Conservation (phyloP, 768 basidiomycete genomes). For the Sistotremastrum suecicum region DNA sequence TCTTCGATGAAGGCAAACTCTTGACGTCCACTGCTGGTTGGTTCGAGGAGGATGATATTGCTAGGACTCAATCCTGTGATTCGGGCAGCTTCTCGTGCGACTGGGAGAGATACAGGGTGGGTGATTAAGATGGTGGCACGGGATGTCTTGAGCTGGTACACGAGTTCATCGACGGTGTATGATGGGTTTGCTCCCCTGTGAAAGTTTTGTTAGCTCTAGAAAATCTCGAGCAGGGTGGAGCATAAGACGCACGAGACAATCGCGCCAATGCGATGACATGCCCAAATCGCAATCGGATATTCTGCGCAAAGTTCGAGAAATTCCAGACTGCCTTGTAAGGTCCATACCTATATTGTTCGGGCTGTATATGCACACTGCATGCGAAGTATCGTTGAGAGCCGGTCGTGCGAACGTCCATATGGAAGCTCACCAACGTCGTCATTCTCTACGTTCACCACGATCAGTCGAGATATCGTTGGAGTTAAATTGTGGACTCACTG, state of each 20-base stretch:
- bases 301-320: slow-evolving; percentile 6
- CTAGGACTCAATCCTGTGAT: slow-evolving; percentile 20
- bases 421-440: too few species aligned
- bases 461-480: too few species aligned
- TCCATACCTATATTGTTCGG: slow-evolving; percentile 49
- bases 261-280: slow-evolving; percentile 40
- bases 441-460: neutral
- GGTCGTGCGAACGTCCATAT: too few species aligned
- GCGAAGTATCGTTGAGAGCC: neutral
- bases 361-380: slow-evolving; percentile 45
- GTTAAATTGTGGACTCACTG: slow-evolving; percentile 18
- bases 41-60: slow-evolving; percentile 29
- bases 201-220: neutral
- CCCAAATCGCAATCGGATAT: slow-evolving; percentile 44
- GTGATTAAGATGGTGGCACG: slow-evolving; percentile 20
- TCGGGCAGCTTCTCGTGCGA: too few species aligned
- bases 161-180: slow-evolving; percentile 43
- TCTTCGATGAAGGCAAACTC: slow-evolving; percentile 26
- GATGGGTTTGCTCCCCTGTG: slow-evolving; percentile 46
- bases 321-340: neutral
- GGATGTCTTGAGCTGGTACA: slow-evolving; percentile 37
- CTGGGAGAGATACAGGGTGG: slow-evolving; percentile 30
- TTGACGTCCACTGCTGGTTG: slow-evolving; percentile 4
- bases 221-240: neutral
- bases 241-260: slow-evolving; percentile 35